Conservation (phyloP, 805 yeast genomes). For the Ogataea chonburiensis region DNA sequence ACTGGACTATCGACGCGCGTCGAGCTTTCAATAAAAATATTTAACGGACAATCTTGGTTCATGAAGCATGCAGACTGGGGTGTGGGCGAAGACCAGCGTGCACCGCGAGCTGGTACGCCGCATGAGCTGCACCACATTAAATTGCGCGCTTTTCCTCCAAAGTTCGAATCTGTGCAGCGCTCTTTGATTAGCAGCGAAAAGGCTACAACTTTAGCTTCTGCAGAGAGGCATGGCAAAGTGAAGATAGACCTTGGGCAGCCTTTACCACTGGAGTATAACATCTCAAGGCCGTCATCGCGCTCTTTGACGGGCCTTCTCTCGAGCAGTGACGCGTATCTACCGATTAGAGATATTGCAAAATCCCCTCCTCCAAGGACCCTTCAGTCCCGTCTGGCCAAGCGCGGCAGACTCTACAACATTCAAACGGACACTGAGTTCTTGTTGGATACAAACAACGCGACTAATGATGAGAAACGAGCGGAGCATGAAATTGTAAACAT, state of each 20-base stretch:
- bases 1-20: constrained; percentile 14
- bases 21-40: constrained; percentile 2
- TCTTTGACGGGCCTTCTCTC: background rate
- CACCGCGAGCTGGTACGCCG: background rate
- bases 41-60: background rate
- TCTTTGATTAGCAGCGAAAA: constrained; percentile 10
- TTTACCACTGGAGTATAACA: constrained; percentile 25
- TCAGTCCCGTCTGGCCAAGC: constrained; percentile 2
- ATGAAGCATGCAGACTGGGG: constrained; percentile 17
- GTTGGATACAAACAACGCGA: too few relatives aligned
- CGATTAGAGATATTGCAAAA: background rate
- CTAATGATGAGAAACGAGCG: background rate
- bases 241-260: constrained; percentile 27
- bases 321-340: background rate
- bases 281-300: background rate
- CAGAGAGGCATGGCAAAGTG: constrained; percentile 3
- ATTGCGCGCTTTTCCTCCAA: constrained; percentile 1
- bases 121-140: constrained; percentile 3
- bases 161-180: background rate
- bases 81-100: background rate
- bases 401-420: background rate
- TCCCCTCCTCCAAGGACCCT: constrained; percentile 7
- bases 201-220: constrained; percentile 5
- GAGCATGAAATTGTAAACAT: background rate
- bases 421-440: too few relatives aligned